Evolutionary conservation across 139 green algal species (phyloP), one percentile per base, ranked within the genome.

Genomic region (Chlamydomonas sp.): DNA sequence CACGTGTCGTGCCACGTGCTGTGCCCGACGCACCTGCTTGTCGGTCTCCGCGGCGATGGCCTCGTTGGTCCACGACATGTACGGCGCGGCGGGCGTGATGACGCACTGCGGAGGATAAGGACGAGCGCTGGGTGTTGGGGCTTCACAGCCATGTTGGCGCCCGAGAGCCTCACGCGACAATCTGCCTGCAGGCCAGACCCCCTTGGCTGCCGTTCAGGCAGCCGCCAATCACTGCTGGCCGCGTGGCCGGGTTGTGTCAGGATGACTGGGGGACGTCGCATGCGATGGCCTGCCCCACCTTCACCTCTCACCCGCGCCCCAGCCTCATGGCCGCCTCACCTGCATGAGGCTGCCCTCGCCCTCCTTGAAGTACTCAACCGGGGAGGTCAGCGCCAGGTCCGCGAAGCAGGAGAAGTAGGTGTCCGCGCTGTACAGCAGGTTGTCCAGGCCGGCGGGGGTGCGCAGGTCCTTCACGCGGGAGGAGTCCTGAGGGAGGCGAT

Each of bases 361-460:
- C 84, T 96, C 89, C 85, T 94, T 95, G 95, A 96, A 99, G 93
- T 99, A 99, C 78, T 99, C 97, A 64, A 96, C 92, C 0, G 97
- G 97, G 18, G 91, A 96, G 58, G 93, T 96, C 15, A 99, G 92
- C 63, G 97, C 97, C 89, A 99, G 93, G 92, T 99, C 97, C 14
- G 97, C 97, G 91, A 99, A 99, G 95, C 97, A 99, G 63, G 87
- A 96, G 92, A 99, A 99, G 94, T 98, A 97, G 67, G 95, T 96
- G 86, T 95, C 92, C 8, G 92, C 89, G 12, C 88, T 95, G 93
- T 99, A 99, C 67, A 99, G 92, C 85, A 99, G 94, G 92, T 99
- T 99, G 94, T 99, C 95, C 5, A 99, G 63, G 17, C 97, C 96
- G 68, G 77, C 73, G 31, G 90, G n/a, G 14, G 61, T 16, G 9